Evolutionary conservation across 495 filamentous ascomycete genomes (phyloP).

Genomic region (Neurospora sp.): DNA sequence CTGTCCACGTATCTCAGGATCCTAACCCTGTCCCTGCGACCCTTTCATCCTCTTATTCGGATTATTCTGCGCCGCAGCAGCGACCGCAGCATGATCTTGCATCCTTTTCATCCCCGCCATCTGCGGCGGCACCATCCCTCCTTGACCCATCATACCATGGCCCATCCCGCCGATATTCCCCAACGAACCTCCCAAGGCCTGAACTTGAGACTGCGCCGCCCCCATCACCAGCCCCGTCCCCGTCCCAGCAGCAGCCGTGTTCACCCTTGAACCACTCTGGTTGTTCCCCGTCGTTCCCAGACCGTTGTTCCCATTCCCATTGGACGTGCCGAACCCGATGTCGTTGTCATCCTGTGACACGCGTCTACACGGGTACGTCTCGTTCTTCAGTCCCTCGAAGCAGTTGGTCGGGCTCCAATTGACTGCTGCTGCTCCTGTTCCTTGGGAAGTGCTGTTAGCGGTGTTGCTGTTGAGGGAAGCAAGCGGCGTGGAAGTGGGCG

Average conservation of each 20-base stretch:
- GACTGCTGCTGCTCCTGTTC: slow-evolving; percentile 13
- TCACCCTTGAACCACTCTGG: slow-evolving; percentile 71
- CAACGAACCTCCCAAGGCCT: neutral
- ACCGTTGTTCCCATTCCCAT: slow-evolving; percentile 49
- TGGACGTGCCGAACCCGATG: slow-evolving; percentile 74
- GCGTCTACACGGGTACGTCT: slow-evolving; percentile 72
- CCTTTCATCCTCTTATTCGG: neutral
- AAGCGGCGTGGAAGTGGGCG: slow-evolving; percentile 1
- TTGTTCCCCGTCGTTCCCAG: slow-evolving; percentile 32
- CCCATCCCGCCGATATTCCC: neutral
- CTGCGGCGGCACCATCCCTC: neutral
- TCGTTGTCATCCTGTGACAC: slow-evolving; percentile 94
- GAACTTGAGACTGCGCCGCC: neutral
- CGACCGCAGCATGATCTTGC: neutral
- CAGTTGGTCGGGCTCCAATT: slow-evolving; percentile 65
- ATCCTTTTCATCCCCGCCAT: neutral
- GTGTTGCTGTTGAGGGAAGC: neutral
- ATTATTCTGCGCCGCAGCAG: neutral
- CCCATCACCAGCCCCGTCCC: neutral
- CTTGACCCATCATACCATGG: neutral
- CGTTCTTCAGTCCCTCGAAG: slow-evolving; percentile 76
- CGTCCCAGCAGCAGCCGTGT: neutral
- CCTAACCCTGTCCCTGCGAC: neutral
- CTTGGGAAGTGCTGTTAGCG: neutral
- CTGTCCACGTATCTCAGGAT: neutral